Evolutionary conservation across 83 land plant genomes (phyloP), one percentile per base, ranked within the genome.

Genomic region (Thuja plicata): DNA sequence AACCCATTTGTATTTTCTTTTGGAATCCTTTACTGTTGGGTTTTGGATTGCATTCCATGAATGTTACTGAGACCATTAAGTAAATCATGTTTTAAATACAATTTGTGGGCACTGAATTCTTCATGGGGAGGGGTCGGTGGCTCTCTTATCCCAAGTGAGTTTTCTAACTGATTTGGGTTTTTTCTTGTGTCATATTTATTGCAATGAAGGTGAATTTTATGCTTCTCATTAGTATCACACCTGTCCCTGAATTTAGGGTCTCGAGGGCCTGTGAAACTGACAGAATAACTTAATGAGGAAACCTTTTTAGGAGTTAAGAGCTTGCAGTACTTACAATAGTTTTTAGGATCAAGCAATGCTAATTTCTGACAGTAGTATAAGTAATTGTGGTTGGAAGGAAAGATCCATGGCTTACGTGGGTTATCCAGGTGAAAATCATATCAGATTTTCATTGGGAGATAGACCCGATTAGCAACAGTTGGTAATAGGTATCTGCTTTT

Each of bases 101-200:
- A 83, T 83, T 83, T 83, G 52, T 46, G 50, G 7, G 85, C 35
- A 83, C 48, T 83, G 55, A 24, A 10, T 43, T 83, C 54, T 46
- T 83, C 85, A 83, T 83, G 85, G 85, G 85, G 54, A 46, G 55
- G 54, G 54, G 54, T 43, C 52, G 85, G 85, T 83, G 85, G 85
- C 46, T 83, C 85, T 27, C 54, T n/a, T 83, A 83, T 83, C 55
- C 85, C 27, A 83, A 83, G 85, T 83, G 30, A 83, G 85, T 83
- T 45, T 46, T 83, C 54, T 83, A 34, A 46, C 32, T 30, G n/a
- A 43, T 45, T 83, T 35, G 79, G 85, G 85, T 5, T 11, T 8
- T 83, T 35, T 83, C 46, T 83, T 27, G 35, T 30, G 34, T 30
- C 13, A 46, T 83, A 46, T 43, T 83, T 46, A 76, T 45, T 45